Percentiles rank a stretch among this genome's conserved stretches.
Evolutionary conservation across 2,329 filamentous ascomycete species (phyloP).

Genomic region (Ambrosiella beaveri): DNA sequence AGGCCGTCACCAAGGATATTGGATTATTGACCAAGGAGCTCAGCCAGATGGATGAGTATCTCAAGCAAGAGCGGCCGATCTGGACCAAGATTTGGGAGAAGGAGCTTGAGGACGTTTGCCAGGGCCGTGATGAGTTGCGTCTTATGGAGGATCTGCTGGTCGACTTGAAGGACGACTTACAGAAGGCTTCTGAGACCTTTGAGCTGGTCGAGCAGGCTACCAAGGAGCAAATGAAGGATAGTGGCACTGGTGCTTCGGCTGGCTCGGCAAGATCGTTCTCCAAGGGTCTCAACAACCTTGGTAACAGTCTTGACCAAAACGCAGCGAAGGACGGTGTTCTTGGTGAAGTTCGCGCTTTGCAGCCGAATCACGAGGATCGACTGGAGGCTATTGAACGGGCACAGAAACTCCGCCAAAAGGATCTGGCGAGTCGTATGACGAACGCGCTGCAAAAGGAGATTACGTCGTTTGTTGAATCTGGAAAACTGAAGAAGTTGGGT

Average conservation of each 20-base stretch:
- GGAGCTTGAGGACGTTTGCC: slow-evolving; percentile 86
- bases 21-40: slow-evolving; percentile 65
- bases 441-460: slow-evolving; percentile 75
- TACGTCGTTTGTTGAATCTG: slow-evolving; percentile 67
- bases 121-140: slow-evolving; percentile 83
- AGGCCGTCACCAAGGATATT: slow-evolving; percentile 78
- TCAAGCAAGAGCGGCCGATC: slow-evolving; percentile 79
- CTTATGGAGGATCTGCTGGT: slow-evolving; percentile 91
- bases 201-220: slow-evolving; percentile 91
- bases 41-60: slow-evolving; percentile 84
- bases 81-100: slow-evolving; percentile 99
- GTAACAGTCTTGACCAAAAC: slow-evolving; percentile 47
- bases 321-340: slow-evolving; percentile 82
- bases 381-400: slow-evolving; percentile 95
- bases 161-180: slow-evolving; percentile 83
- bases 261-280: slow-evolving; percentile 39
- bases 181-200: slow-evolving; percentile 87
- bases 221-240: slow-evolving; percentile 86
- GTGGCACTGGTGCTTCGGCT: slow-evolving; percentile 32
- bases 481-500: slow-evolving; percentile 87
- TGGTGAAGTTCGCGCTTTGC: slow-evolving; percentile 80
- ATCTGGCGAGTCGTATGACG: slow-evolving; percentile 59
- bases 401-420: slow-evolving; percentile 76
- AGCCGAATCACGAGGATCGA: slow-evolving; percentile 84
- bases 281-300: slow-evolving; percentile 33